phyloP scores from a whole-genome alignment of 768 basidiomycete genomes.

The Hysterangium stoloniferum region DNA sequence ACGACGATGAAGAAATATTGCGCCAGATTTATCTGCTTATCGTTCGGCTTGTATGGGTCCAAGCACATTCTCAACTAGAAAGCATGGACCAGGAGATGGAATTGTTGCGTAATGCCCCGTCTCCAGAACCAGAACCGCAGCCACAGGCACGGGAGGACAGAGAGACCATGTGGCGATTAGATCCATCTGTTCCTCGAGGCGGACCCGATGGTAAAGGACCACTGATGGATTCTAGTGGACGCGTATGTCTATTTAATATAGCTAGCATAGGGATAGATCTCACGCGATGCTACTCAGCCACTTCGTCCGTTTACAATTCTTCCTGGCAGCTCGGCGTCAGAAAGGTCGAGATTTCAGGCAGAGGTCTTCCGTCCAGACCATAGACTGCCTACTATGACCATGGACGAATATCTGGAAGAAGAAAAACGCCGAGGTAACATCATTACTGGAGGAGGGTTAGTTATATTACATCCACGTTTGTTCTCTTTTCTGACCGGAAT shows the following conservation, averaged over 20 bases:
- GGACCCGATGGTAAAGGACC: constrained; percentile 45
- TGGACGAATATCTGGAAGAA: constrained; percentile 89
- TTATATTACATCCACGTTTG: too few species aligned
- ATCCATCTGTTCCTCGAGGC: constrained; percentile 34
- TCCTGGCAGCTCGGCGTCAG: constrained; percentile 50
- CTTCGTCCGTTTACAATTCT: constrained; percentile 90
- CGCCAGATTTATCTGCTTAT: constrained; percentile 65
- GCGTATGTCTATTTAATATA: constrained; percentile 37
- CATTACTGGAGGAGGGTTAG: constrained; percentile 81
- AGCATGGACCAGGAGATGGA: constrained; percentile 66
- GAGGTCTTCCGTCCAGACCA: constrained; percentile 83
- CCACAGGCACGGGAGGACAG: constrained; percentile 36
- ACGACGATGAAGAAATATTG: constrained; percentile 54
- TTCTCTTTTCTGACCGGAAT: too few species aligned
- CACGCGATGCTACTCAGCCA: constrained; percentile 41
- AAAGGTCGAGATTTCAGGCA: constrained; percentile 64
- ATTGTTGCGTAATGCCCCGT: constrained; percentile 48
- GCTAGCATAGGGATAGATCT: background rate
- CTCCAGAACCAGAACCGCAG: constrained; percentile 18
- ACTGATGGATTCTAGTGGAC: constrained; percentile 68
- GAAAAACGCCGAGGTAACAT: constrained; percentile 82
- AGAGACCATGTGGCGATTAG: constrained; percentile 67
- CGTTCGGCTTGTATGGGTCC: constrained; percentile 63
- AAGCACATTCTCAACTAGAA: constrained; percentile 59
- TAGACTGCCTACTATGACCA: constrained; percentile 87